Evolutionary conservation across 495 filamentous ascomycete genomes (phyloP), one percentile per base, ranked within the genome.

Genomic region (Hypomontagnella submonticulosa): DNA sequence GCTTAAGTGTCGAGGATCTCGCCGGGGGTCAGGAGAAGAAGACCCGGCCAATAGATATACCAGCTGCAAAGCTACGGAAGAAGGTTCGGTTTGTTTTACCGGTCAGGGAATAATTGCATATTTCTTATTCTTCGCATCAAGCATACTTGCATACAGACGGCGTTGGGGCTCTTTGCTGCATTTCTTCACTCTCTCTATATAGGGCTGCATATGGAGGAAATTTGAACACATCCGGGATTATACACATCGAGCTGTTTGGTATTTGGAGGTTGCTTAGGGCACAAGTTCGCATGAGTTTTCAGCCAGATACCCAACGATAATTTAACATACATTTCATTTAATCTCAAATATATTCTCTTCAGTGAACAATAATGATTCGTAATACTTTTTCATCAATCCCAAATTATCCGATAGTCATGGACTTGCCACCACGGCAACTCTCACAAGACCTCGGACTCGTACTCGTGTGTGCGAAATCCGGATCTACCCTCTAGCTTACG

Each of bases 81-180:
- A 81, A 52, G 73, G 81, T 83, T 51, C 71, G 81, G 71, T 83
- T 83, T 54, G 72, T 80, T 38, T 71, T 83, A 53, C 81, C 81
- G 23, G 73, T 60, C n/a, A 70, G 62, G 69, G 73, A 79, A 57
- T 64, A 53, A 59, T 72, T 63, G 42, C 61, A 56, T 55, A 49
- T 40, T 36, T 48, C 32, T 62, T 47, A 20, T 38, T 42, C 38
- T 43, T 47, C 34, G 30, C 13, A 43, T 69, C 18, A 46, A 36
- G 60, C 60, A 63, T 63, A 16, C 38, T 36, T 64, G 66, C 60
- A 64, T 69, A 57, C 36, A 43, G 20, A 47, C 40, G 66, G 66
- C 60, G 66, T 57, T 53, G 51, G 5, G 51, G 55, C 37, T 37
- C 59, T 55, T 52, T 69, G 2, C 11, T 48, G 42, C 15, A 49